phyloP scores from a whole-genome alignment of 2,329 filamentous ascomycete species.

The Trichoderma harzianum region DNA sequence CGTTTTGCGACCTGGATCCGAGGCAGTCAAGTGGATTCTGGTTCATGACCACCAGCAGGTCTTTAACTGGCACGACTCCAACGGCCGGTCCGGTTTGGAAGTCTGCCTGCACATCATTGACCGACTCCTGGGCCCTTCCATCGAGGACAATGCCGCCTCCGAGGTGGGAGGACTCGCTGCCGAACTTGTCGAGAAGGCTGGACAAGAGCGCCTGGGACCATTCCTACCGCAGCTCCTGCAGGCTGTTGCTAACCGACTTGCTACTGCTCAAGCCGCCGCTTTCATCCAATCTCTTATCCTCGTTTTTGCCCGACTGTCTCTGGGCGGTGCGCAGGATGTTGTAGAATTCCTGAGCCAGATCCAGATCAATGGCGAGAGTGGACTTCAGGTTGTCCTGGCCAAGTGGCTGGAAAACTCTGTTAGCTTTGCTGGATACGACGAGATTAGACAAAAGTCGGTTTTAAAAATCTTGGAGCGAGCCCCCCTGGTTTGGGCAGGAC shows the following conservation, averaged over 20 bases:
- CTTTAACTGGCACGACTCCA: slow-evolving; percentile 78
- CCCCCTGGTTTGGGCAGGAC: neutral
- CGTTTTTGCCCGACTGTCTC: slow-evolving; percentile 86
- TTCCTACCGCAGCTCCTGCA: slow-evolving; percentile 84
- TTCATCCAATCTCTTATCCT: slow-evolving; percentile 96
- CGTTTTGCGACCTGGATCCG: slow-evolving; percentile 79
- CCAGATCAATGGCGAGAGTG: slow-evolving; percentile 73
- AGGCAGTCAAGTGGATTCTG: slow-evolving; percentile 84
- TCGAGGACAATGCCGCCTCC: slow-evolving; percentile 93
- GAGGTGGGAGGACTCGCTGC: slow-evolving; percentile 93
- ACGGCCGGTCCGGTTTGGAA: slow-evolving; percentile 79
- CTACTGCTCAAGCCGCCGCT: slow-evolving; percentile 75
- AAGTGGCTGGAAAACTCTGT: slow-evolving; percentile 98
- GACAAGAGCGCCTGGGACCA: slow-evolving; percentile 83
- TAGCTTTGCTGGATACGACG: slow-evolving; percentile 96
- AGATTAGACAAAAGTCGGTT: slow-evolving; percentile 89
- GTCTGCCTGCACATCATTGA: slow-evolving; percentile 90
- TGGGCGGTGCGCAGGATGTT: slow-evolving; percentile 82
- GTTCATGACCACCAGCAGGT: slow-evolving; percentile 87
- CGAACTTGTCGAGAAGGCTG: slow-evolving; percentile 92
- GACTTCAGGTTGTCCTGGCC: slow-evolving; percentile 81
- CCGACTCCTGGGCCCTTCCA: slow-evolving; percentile 73
- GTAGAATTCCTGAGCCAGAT: slow-evolving; percentile 87
- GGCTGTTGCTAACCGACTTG: slow-evolving; percentile 82
- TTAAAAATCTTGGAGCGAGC: neutral